phyloP scores from a whole-genome alignment of 768 basidiomycete species.

The Auricularia cornea region DNA sequence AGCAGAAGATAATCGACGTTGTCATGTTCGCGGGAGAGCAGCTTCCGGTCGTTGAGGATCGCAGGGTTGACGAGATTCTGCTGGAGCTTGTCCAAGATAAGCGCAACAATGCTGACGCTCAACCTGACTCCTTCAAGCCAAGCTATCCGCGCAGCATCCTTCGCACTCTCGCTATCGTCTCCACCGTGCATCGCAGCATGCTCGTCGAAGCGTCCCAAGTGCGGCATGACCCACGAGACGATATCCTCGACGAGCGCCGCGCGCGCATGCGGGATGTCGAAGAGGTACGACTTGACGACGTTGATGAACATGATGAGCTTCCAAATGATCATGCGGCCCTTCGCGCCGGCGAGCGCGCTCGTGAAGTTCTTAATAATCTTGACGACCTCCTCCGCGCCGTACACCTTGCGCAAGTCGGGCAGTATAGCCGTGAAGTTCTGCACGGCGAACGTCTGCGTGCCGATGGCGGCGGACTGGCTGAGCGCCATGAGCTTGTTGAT shows the following conservation, averaged over 20 bases:
- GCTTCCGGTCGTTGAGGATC: conserved; percentile 49
- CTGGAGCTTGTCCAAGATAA: conserved; percentile 86
- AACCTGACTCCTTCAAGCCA: conserved; percentile 92
- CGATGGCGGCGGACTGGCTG: conserved; percentile 80
- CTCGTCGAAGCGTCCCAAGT: conserved; percentile 89
- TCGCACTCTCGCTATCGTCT: conserved; percentile 55
- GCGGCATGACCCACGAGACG: conserved; percentile 89
- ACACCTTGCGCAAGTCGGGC: conserved; percentile 78
- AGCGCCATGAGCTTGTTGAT: conserved; percentile 87
- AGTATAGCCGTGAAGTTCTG: conserved; percentile 91
- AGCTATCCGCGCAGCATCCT: conserved; percentile 67
- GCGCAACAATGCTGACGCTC: conserved; percentile 78
- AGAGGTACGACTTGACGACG: conserved; percentile 80
- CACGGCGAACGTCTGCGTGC: conserved; percentile 89
- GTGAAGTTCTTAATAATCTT: conserved; percentile 74
- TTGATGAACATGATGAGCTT: conserved; percentile 92
- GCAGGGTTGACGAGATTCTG: conserved; percentile 63
- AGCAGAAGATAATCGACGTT: conserved; percentile 82
- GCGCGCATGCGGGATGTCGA: conserved; percentile 74
- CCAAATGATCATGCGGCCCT: conserved; percentile 87
- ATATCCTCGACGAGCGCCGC: conserved; percentile 77
- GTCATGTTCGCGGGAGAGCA: conserved; percentile 76
- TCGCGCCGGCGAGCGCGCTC: conserved; percentile 65
- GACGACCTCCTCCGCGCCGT: conserved; percentile 74
- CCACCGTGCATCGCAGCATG: conserved; percentile 46